phyloP scores from a whole-genome alignment of 192 early-diverging fungal genomes.

The Backusella morwellensis region DNA sequence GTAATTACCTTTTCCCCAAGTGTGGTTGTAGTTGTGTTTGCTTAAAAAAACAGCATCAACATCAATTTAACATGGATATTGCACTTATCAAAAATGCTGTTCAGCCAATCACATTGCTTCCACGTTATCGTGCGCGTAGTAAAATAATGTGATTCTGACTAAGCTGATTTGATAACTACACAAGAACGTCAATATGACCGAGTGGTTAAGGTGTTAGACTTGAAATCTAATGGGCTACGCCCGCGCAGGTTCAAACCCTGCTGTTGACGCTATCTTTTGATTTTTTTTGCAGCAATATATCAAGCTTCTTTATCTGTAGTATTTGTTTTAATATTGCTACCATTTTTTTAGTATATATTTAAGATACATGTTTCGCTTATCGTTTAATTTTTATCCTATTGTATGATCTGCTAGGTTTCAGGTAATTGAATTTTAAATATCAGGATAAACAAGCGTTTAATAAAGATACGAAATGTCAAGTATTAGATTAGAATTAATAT shows the following conservation, averaged over 20 bases:
- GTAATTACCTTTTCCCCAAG: neutral
- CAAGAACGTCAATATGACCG: neutral
- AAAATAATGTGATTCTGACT: neutral
- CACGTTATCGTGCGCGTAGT: neutral
- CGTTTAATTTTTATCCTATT: no score
- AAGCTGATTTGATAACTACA: neutral
- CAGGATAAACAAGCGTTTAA: no score
- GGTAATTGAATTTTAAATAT: no score
- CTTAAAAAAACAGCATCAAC: no score
- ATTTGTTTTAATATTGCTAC: no score
- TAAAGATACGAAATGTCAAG: no score
- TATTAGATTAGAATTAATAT: no score
- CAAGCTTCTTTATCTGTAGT: neutral
- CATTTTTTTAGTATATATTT: no score
- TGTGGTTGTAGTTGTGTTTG: neutral
- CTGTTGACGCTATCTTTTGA: neutral
- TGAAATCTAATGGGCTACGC: conserved; percentile 13
- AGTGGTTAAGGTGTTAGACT: conserved; percentile 13
- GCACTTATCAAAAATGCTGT: neutral
- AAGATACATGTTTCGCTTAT: no score
- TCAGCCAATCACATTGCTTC: neutral
- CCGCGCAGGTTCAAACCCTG: conserved; percentile 14
- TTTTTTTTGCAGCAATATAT: neutral
- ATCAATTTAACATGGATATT: no score
- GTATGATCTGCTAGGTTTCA: no score